These are phyloP conservation scores for Xylaria longipes DNA, from an alignment of 495 filamentous ascomycete species.

Conservation along the genomic window DNA sequence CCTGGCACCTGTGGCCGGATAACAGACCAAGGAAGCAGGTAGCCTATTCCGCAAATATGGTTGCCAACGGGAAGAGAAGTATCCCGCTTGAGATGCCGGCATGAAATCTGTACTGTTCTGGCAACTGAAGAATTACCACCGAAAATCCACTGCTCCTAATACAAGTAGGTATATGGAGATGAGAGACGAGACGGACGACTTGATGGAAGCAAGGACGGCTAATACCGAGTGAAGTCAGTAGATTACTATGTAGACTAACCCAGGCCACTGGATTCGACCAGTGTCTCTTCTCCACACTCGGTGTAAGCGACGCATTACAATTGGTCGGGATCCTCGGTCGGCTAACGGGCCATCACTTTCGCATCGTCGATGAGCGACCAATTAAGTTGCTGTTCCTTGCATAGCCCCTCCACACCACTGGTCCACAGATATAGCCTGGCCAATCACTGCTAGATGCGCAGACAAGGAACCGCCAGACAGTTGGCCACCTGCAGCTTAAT, in stretches of 20 bases:
- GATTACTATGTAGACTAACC: not conserved
- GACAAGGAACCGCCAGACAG: slow-evolving; percentile 12
- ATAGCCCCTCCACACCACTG: not conserved
- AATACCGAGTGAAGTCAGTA: not conserved
- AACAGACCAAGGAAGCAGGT: not conserved
- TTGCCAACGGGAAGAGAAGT: not conserved
- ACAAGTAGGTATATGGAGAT: not conserved
- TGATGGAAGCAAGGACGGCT: not conserved
- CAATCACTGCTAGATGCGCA: not conserved
- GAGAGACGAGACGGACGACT: not conserved
- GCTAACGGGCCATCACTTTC: slow-evolving; percentile 5
- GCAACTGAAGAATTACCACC: not conserved
- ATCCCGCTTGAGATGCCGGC: not conserved
- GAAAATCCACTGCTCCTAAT: not conserved
- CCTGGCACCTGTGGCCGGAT: not conserved
- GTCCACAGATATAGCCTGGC: not conserved
- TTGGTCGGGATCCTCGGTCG: not conserved
- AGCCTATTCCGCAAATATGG: not conserved
- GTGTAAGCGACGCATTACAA: slow-evolving; percentile 1
- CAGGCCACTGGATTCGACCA: not conserved
- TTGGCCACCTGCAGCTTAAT: slow-evolving; percentile 4
- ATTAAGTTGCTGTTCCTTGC: slow-evolving; percentile 12
- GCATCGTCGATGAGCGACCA: not conserved
- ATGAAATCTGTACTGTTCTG: not conserved
- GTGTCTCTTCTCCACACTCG: not conserved